These are phyloP conservation scores for Pichia sp. DNA, from an alignment of 1,139 yeast species.

Conservation along the genomic window DNA sequence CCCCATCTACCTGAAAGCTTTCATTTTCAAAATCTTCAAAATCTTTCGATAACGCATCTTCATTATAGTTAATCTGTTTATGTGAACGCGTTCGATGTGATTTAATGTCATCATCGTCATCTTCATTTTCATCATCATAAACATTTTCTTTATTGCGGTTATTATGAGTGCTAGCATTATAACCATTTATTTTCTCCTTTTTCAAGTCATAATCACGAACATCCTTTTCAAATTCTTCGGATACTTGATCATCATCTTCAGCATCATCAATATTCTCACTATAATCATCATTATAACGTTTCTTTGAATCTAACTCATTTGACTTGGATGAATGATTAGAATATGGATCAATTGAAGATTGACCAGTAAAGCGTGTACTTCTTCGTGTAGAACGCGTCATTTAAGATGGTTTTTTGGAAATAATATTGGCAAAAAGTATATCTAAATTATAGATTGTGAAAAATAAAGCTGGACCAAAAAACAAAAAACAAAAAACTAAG, in stretches of 20 bases:
- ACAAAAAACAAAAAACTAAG: not conserved
- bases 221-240: conserved; percentile 23
- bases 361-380: not conserved
- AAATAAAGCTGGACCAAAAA: not conserved
- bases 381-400: not conserved
- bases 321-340: not conserved
- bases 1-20: not conserved
- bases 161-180: not conserved
- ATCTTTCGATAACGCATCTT: conserved; percentile 18
- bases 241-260: conserved; percentile 16
- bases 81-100: conserved; percentile 24
- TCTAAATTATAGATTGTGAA: not conserved
- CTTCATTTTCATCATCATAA: conserved; percentile 25
- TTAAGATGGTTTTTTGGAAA: not conserved
- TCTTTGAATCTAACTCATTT: not conserved
- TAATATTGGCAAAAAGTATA: not conserved
- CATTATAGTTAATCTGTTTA: conserved; percentile 29
- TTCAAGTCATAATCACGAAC: conserved; percentile 18
- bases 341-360: not conserved
- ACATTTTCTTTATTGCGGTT: conserved; percentile 5
- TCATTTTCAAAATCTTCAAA: conserved; percentile 25
- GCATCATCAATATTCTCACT: conserved; percentile 11
- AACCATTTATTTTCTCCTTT: conserved; percentile 2
- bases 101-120: conserved; percentile 32
- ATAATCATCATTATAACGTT: conserved; percentile 11